Conservation (phyloP, 441 rosid species). For the Cnidoscolus chayamansa region DNA sequence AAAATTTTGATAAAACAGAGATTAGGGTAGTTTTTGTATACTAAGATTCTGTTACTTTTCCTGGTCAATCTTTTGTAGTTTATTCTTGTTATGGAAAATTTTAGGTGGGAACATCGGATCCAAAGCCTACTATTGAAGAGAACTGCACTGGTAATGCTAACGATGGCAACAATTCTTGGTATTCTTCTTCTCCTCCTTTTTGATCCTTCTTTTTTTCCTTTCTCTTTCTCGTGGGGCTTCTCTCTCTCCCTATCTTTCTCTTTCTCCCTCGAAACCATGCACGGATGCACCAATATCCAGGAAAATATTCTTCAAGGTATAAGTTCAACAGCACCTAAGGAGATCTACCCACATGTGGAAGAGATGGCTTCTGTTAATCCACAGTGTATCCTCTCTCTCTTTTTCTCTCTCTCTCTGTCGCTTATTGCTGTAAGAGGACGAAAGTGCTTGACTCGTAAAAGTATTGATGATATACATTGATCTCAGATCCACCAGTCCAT, state of each 20-base stretch:
- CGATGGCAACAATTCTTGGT: conserved; percentile 54
- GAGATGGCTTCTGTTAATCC: conserved; percentile 10
- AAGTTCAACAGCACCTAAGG: conserved; percentile 23
- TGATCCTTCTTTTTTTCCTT: not conserved
- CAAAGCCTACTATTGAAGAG: conserved; percentile 41
- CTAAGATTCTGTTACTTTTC: not conserved
- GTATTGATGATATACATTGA: conserved; percentile 30
- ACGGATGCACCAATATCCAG: conserved; percentile 5
- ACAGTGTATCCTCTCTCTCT: conserved; percentile 1
- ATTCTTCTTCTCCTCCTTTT: not conserved
- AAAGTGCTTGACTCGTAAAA: conserved; percentile 18
- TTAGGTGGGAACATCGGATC: conserved; percentile 49
- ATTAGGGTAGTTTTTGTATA: too few relatives aligned
- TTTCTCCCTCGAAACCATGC: conserved; percentile 11
- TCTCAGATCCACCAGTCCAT: conserved; percentile 25
- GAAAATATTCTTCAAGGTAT: conserved; percentile 21
- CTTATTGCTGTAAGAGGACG: conserved; percentile 16
- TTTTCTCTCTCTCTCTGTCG: not conserved
- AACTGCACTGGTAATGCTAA: conserved; percentile 33
- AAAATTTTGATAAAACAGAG: not conserved
- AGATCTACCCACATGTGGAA: conserved; percentile 27
- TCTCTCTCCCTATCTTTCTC: not conserved
- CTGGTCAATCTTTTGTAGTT: conserved; percentile 4
- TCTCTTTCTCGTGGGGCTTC: not conserved
- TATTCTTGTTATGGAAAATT: conserved; percentile 6